Percentiles rank a stretch among this genome's conserved stretches.
Conservation (phyloP, 2,329 filamentous ascomycete species). For the Corynespora cassiicola region DNA sequence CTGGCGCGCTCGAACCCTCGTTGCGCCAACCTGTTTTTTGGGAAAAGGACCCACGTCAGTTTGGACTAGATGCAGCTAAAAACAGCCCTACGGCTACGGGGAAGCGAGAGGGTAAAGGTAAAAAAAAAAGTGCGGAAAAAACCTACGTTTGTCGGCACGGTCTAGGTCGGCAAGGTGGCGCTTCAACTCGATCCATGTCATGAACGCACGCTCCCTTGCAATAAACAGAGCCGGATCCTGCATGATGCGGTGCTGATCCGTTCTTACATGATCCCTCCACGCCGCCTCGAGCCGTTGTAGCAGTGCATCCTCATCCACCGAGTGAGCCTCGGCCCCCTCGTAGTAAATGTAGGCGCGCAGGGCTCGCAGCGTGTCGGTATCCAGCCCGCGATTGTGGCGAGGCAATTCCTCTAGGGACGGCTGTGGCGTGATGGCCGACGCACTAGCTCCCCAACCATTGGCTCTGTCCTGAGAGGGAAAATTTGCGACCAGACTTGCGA, state of each 20-base stretch:
- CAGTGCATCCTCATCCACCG: constrained; percentile 34
- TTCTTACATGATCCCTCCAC: constrained; percentile 39
- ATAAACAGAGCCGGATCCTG: constrained; percentile 37
- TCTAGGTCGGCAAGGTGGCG: constrained; percentile 41
- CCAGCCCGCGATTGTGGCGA: constrained; percentile 32
- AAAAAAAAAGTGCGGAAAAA: constrained; percentile 3
- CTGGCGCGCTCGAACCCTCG: constrained; percentile 32
- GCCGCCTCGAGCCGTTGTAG: constrained; percentile 36
- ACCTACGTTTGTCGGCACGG: constrained; percentile 40
- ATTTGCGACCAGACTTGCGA: constrained; percentile 34
- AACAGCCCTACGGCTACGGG: no score
- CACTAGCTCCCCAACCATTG: constrained; percentile 2
- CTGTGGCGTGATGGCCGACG: constrained; percentile 2
- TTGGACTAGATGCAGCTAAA: no score
- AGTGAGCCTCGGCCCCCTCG: constrained; percentile 21
- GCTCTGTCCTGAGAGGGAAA: constrained; percentile 28
- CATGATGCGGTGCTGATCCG: constrained; percentile 30
- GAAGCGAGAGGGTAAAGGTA: no score
- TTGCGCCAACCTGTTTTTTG: constrained; percentile 33
- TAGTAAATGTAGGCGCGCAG: constrained; percentile 39
- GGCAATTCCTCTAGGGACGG: constrained; percentile 23
- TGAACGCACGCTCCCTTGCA: constrained; percentile 39
- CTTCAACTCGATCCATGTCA: constrained; percentile 44
- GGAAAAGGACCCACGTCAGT: no score
- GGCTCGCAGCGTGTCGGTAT: constrained; percentile 35